Evolutionary conservation across 306 rosid genomes (phyloP).

Genomic region (Hippophae tibetana): DNA sequence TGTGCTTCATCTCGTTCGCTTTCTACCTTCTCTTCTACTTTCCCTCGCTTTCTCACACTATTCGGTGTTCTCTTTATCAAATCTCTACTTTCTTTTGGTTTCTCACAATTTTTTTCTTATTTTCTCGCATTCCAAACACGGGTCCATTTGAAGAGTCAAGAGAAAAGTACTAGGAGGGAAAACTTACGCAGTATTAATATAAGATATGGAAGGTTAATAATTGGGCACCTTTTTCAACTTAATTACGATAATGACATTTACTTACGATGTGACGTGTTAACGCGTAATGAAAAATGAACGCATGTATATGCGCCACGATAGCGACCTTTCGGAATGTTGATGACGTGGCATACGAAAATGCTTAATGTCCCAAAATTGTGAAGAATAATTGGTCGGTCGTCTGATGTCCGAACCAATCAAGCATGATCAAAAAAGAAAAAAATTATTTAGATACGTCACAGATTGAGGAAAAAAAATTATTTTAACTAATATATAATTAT

Average conservation of each 20-base stretch:
- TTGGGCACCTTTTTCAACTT: not conserved
- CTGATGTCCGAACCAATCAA: too few relatives aligned
- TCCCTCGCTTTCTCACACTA: not conserved
- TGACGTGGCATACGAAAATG: too few relatives aligned
- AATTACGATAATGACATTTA: slow-evolving; percentile 32
- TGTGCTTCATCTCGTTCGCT: slow-evolving; percentile 60
- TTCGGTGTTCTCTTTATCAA: not conserved
- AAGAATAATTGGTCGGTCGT: too few relatives aligned
- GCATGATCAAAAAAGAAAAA: too few relatives aligned
- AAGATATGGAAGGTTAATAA: slow-evolving; percentile 8
- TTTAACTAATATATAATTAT: too few relatives aligned
- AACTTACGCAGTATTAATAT: slow-evolving; percentile 22
- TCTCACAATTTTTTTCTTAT: slow-evolving; percentile 1
- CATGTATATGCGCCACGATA: slow-evolving; percentile 2
- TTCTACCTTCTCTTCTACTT: not conserved
- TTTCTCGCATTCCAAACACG: not conserved
- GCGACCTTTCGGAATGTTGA: not conserved
- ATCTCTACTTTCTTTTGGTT: not conserved
- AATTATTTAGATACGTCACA: too few relatives aligned
- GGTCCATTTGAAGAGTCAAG: not conserved
- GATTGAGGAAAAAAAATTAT: too few relatives aligned
- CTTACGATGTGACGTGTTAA: slow-evolving; percentile 11
- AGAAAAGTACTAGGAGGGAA: slow-evolving; percentile 37
- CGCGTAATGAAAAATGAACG: slow-evolving; percentile 17
- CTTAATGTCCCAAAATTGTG: too few relatives aligned